A percentile compares a stretch with the other conserved stretches of the same genome.
phyloP scores from a whole-genome alignment of 345 rosid genomes.

The Salix dunnii region DNA sequence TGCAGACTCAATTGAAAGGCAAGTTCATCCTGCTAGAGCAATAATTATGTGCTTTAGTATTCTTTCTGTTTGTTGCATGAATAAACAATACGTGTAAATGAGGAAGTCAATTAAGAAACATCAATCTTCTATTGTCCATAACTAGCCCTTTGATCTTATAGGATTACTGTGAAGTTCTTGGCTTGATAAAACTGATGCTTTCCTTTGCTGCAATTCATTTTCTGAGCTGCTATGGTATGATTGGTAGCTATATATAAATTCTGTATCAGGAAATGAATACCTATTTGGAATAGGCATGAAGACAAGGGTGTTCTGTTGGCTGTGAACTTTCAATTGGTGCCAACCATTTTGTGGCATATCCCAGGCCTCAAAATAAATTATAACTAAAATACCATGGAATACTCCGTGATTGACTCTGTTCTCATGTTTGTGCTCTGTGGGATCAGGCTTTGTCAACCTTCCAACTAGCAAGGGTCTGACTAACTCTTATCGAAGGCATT shows the following conservation, averaged over 20 bases:
- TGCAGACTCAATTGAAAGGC: constrained; percentile 98
- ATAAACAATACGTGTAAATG: constrained; percentile 4
- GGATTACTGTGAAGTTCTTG: background rate
- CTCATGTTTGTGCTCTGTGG: background rate
- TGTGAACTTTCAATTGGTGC: background rate
- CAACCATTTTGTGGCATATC: background rate
- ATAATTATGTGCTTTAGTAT: constrained; percentile 2
- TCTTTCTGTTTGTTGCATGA: constrained; percentile 5
- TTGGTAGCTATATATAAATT: background rate
- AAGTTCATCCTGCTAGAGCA: constrained; percentile 21
- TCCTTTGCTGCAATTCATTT: background rate
- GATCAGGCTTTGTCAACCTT: background rate
- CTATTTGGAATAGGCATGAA: background rate
- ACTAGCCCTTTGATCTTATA: constrained; percentile 1
- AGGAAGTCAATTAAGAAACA: background rate
- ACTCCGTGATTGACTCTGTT: background rate
- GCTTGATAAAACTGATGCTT: background rate
- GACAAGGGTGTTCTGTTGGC: background rate
- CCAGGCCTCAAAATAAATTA: background rate
- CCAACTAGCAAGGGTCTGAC: background rate
- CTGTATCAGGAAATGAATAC: background rate
- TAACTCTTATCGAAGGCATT: background rate
- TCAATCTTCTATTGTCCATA: background rate
- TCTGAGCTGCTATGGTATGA: background rate
- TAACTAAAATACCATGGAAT: background rate